Base-by-base conservation (phyloP, 192 early-diverging fungal species). In the Lunasporangiospora selenospora region DNA sequence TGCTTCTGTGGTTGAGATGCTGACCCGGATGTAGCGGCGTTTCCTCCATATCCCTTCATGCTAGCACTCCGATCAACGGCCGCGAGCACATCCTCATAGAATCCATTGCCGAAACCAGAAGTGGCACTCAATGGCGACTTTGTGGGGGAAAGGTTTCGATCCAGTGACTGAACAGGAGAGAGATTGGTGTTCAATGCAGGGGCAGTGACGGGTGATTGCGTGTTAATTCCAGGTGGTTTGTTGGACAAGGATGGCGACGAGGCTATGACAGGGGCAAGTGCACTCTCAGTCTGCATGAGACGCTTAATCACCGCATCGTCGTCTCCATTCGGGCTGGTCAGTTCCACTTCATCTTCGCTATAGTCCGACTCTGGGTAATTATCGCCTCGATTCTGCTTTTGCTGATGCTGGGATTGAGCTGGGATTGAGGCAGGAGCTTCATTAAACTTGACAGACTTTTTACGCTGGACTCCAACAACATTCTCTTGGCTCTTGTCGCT, bases 371-470 rank as follows among this genome's bases (percentile, higher is more conserved):
- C 18, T 3, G 9, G 15, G 23, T 4, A 29, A 24, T 18, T 23
- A 11, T 21, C 3, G 16, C 7, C 5, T 9, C 1, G 26, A 12
- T 33, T 21, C 26, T 43, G 40, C 3, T 43, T 19, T 24, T n/a
- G n/a, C n/a, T n/a, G n/a, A n/a, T n/a, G n/a, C 26, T 59, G 58
- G 58, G 31, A 60, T 10, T 27, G 58, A 27, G 38, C 30, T 15
- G 6, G 24, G 46, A 4, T 48, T 48, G 69, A 73, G 5, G 39
- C 13, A 15, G 69, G 69, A 2, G 63, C 54, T 5, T 58, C 65
- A 8, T 54, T 58, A 26, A 73, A 73, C 61, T 73, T 73, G 45
- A 73, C 69, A 58, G 69, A 73, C 43, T 73, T 73, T 27, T 73
- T 73, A 50, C 69, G 69, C 34, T 61, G 43, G 7, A 73, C 46